Base-by-base conservation (phyloP, 768 basidiomycete genomes). In the Leccinum incarnatum region DNA sequence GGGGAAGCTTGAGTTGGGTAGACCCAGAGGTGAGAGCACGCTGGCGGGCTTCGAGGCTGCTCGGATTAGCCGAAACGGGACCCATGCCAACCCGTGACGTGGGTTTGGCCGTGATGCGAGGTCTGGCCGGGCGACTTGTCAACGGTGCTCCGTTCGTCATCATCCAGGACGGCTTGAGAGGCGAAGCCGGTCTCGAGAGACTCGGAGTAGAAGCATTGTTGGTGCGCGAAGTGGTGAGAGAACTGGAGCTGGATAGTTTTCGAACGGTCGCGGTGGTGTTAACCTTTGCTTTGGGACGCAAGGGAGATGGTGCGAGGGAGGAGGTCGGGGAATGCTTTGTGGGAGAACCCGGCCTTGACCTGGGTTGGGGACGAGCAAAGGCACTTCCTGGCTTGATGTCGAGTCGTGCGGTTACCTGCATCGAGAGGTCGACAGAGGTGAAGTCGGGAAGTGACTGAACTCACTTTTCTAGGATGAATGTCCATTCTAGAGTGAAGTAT, bases 241-340 rank as follows among this genome's bases (percentile, higher is more conserved):
- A 60, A 34, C 59, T 65, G 50, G 69, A 60, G 32, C 69, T 66
- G 49, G 68, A 61, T 1, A 62, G 49, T 47, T 70, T 73, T 37
- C 73, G 68, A 49, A 69, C 55, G 3, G 79, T 78, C 36, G 82
- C 83, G 63, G 77, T 82, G 59, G 75, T 79, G 65, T 83, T 87
- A 40, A 89, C 77, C 72, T 85, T 89, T 58, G 83, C 85, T 67
- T 77, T 87, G 14, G 84, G 82, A 56, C 82, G 70, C 42, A 74
- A 63, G 46, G 65, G 61, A 11, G 70, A 60, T 1, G 71, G 70
- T 0, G 76, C 66, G 23, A 68, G 65, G 2, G 68, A 65, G 17
- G 69, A 59, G 2, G 66, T 51, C 11, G 67, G 65, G 9, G 64
- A 66, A n/a, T 60, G 62, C 66, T 81, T 83, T 60, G 72, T 67